phyloP scores from a whole-genome alignment of 495 filamentous ascomycete genomes.

The Hypoxylon trugodes region DNA sequence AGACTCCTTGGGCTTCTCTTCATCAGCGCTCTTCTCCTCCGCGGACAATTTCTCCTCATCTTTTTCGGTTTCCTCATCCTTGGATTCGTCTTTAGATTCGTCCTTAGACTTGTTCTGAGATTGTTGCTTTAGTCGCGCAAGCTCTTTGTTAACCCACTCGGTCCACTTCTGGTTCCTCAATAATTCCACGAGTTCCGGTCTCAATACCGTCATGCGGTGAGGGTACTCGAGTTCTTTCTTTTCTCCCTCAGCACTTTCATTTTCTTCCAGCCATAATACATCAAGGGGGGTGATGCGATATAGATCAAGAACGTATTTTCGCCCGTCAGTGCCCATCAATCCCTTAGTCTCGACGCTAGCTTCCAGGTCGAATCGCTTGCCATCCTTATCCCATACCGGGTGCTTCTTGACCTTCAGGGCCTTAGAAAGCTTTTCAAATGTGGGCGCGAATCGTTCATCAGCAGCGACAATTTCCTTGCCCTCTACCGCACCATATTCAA shows the following conservation, averaged over 20 bases:
- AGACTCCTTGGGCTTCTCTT: constrained; percentile 46
- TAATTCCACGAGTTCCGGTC: constrained; percentile 86
- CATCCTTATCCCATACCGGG: constrained; percentile 97
- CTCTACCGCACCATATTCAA: constrained; percentile 98
- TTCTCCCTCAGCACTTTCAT: constrained; percentile 52
- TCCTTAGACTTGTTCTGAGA: constrained; percentile 28
- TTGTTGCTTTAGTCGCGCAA: constrained; percentile 62
- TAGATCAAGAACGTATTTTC: constrained; percentile 96
- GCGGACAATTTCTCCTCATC: constrained; percentile 34
- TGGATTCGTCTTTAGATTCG: constrained; percentile 18
- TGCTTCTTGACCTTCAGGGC: constrained; percentile 91
- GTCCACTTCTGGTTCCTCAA: constrained; percentile 86
- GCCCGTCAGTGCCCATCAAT: constrained; percentile 92
- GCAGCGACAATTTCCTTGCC: constrained; percentile 94
- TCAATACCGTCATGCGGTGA: constrained; percentile 92
- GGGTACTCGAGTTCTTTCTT: constrained; percentile 72
- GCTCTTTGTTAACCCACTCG: constrained; percentile 80
- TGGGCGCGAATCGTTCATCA: constrained; percentile 81
- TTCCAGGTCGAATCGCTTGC: constrained; percentile 88
- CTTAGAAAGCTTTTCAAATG: constrained; percentile 91
- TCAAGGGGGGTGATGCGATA: constrained; percentile 95
- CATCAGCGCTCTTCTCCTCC: constrained; percentile 35
- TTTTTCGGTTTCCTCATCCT: constrained; percentile 42
- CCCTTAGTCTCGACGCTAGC: constrained; percentile 98
- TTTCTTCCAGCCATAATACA: constrained; percentile 86